Conservation (phyloP, 345 rosid genomes). For the Corchorus olitorius region DNA sequence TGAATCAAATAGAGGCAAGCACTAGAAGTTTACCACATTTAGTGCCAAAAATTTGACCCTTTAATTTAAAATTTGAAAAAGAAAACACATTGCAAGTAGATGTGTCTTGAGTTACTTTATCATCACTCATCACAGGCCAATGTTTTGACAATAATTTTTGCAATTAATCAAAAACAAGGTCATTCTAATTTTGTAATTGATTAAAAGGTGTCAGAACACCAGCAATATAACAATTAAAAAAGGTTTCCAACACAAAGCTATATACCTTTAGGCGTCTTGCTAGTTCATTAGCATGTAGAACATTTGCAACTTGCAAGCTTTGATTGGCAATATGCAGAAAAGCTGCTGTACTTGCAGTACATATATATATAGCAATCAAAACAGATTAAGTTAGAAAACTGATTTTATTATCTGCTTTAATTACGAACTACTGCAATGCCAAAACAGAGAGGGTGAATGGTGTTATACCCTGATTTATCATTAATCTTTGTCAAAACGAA, state of each 20-base stretch:
- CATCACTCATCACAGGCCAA: not conserved
- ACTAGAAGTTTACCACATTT: not conserved
- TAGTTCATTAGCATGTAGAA: slow-evolving; percentile 81
- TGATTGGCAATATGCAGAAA: too few species aligned
- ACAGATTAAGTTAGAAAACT: not conserved
- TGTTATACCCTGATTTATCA: too few species aligned
- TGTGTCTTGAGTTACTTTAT: too few species aligned
- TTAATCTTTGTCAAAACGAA: too few species aligned
- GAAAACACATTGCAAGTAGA: too few species aligned
- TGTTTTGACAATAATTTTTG: not conserved
- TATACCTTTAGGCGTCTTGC: slow-evolving; percentile 67
- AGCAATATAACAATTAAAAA: not conserved
- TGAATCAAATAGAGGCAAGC: not conserved
- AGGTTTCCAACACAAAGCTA: not conserved
- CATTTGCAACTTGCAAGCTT: too few species aligned
- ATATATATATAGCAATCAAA: not conserved
- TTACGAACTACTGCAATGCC: not conserved
- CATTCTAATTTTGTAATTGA: not conserved
- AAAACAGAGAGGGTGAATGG: too few species aligned
- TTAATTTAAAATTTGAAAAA: not conserved
- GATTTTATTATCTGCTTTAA: not conserved
- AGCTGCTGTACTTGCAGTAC: not conserved
- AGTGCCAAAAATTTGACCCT: not conserved
- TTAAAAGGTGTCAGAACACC: not conserved
- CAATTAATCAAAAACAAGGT: not conserved